Evolutionary conservation across 345 rosid genomes (phyloP), one percentile per base, ranked within the genome.

Genomic region (Theobroma cacao): DNA sequence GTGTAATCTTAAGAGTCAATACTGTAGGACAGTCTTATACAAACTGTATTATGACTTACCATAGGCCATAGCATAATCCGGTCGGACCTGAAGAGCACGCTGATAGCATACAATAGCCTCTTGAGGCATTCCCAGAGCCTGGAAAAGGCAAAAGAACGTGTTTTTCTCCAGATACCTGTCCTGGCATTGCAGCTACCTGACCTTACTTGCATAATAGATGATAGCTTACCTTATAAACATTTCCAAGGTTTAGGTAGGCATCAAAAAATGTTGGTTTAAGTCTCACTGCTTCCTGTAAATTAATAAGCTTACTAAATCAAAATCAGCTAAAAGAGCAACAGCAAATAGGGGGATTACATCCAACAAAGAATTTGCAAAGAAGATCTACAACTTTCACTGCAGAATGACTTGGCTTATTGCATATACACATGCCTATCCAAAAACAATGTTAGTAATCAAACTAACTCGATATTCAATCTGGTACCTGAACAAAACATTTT

Each of bases 181-280:
- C 77, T 20, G 55, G 80, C 80, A 81, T 78, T 72, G 84, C 85
- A 82, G 83, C 83, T 77, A 75, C 79, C 79, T 68, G 74, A 79
- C 75, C 83, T 75, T 75, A 84, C 22, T 61, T 67, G 80, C 69
- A 66, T 77, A 76, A 58, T 72, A 78, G 72, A 82, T 30, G 56
- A 82, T 68, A 86, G 80, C 90, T 87, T 88, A 94, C 99, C 98
- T 94, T 96, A 75, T 96, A 96, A 70, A 96, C 98, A 77, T 91
- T 94, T 74, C 99, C 99, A 70, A 96, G 97, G 81, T 91, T 94
- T 82, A 96, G 80, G 86, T 90, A 96, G 68, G 99, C 99, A 91
- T 96, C 98, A 72, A 94, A 88, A 86, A 92, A 92, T 76, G 92
- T 79, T 33, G 99, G 97, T 82, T 91, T 96, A 59, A 92, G 91